Evolutionary conservation across 208 protist species (phyloP).

Genomic region (Trypanosomatidae sp.): DNA sequence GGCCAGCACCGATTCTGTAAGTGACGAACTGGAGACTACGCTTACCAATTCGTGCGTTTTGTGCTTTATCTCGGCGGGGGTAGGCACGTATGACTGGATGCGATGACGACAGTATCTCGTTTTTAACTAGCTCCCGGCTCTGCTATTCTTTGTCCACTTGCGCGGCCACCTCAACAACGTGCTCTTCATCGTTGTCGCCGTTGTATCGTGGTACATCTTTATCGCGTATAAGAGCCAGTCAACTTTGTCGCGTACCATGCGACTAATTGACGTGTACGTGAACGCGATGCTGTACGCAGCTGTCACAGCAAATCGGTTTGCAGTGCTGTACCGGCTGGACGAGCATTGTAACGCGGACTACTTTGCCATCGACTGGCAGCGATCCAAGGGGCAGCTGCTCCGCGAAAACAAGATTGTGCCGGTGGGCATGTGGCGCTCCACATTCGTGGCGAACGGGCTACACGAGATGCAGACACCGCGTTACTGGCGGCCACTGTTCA

Average conservation of each 20-base stretch:
- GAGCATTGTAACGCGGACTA: constrained; percentile 90
- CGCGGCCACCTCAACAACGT: constrained; percentile 72
- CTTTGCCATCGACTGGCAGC: constrained; percentile 92
- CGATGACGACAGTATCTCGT: constrained; percentile 74
- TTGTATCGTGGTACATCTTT: constrained; percentile 77
- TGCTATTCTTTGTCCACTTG: constrained; percentile 76
- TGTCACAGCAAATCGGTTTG: constrained; percentile 53
- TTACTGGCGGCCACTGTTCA: constrained; percentile 68
- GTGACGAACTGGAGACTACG: constrained; percentile 44
- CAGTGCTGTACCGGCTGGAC: constrained; percentile 61
- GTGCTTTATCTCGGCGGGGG: constrained; percentile 62
- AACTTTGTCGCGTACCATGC: constrained; percentile 36
- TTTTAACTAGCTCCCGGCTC: constrained; percentile 39
- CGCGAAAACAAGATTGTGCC: constrained; percentile 83
- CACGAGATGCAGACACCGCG: constrained; percentile 79
- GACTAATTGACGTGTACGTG: constrained; percentile 50
- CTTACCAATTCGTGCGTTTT: constrained; percentile 58
- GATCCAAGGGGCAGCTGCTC: constrained; percentile 80
- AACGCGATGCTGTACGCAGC: constrained; percentile 67
- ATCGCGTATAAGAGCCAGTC: constrained; percentile 61
- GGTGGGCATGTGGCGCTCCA: constrained; percentile 89
- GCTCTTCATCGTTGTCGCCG: constrained; percentile 52
- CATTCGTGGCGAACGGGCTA: constrained; percentile 82
- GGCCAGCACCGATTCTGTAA: constrained; percentile 26
- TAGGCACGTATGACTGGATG: constrained; percentile 84